Base-by-base conservation (phyloP, 169 alveolate species). In the Neospora caninum region DNA sequence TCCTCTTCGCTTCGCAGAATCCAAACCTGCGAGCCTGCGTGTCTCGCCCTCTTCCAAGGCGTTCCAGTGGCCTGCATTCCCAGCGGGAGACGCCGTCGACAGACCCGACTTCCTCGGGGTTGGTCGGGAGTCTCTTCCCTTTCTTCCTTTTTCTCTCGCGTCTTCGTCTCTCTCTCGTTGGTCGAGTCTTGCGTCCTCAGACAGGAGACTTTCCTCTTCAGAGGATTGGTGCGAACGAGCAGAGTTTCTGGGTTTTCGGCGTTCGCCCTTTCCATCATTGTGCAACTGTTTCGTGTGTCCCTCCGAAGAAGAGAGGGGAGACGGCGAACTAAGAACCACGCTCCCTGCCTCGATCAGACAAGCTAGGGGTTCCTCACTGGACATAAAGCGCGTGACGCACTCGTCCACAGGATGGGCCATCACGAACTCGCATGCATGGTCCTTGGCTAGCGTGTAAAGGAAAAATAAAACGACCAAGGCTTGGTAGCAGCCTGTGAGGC, bases 361-460 rank as follows among this genome's bases (percentile, higher is more conserved):
- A 9, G 86, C 94, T 25, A 96, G 88, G 10, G 97, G 97, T n/a
- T 95, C 94, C 20, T 93, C 95, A 53, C 96, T 94, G 42, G 97
- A 94, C 97, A 96, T 94, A 53, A 96, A 96, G 39, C 69, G 92
- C 0, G 96, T 87, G 10, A 96, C 67, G 39, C 53, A 70, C 41
- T 53, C 69, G 73, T 93, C 92, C 22, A 96, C 92, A 0, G 96
- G 95, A 29, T 93, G 94, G 36, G 96, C 94, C 49, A 96, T 53
- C 9, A 93, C 88, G 70, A 96, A 96, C 64, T 94, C 96, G 88
- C 97, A 96, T 91, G 91, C 97, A 58, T 96, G 96, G 78, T 96
- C 53, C 58, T 80, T 91, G 42, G 92, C 96, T 31, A 96, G 92
- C 0, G 95, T 93, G 78, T 92, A 91, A 54, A 96, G 93, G 86